phyloP scores from a whole-genome alignment of 2,329 filamentous ascomycete genomes.

The Talaromyces sp. region DNA sequence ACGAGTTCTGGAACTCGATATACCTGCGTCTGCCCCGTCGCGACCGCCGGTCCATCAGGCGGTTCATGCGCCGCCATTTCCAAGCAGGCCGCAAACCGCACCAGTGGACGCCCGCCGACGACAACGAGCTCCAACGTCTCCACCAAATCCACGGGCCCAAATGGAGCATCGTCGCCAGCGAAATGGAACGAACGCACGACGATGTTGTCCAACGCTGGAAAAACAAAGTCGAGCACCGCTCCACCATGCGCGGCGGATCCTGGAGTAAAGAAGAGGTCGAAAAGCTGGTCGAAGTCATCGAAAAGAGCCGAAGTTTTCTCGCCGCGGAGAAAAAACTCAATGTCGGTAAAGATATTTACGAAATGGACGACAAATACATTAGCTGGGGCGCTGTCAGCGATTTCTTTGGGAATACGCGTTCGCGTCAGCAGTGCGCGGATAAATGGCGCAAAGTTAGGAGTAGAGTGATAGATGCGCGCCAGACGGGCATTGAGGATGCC shows the following conservation, averaged over 20 bases:
- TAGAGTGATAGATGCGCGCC: constrained; percentile 17
- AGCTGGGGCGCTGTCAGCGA: constrained; percentile 30
- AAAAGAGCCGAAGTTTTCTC: constrained; percentile 19
- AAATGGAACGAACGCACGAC: constrained; percentile 35
- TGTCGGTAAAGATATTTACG: constrained; percentile 32
- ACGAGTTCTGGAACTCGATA: constrained; percentile 33
- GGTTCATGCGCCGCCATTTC: constrained; percentile 42
- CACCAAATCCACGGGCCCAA: constrained; percentile 28
- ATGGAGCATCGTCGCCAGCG: constrained; percentile 33
- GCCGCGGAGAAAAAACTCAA: constrained; percentile 14
- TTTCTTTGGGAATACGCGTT: constrained; percentile 24
- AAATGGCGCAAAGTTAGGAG: constrained; percentile 33
- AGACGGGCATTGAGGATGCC: constrained; percentile 20
- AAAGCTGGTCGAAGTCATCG: constrained; percentile 24
- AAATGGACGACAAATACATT: constrained; percentile 29
- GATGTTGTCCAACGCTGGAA: constrained; percentile 42
- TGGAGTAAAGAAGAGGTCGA: constrained; percentile 34
- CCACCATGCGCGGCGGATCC: constrained; percentile 29
- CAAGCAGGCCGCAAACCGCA: constrained; percentile 32
- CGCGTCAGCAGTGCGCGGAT: constrained; percentile 37
- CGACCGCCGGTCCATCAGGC: constrained; percentile 33
- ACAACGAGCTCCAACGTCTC: constrained; percentile 35
- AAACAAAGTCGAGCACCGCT: constrained; percentile 35
- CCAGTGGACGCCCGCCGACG: constrained; percentile 37
- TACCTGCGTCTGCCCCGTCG: constrained; percentile 32